These are phyloP conservation scores for Aspergillus avenaceus DNA, from an alignment of 495 filamentous ascomycete genomes.

Conservation along the genomic window DNA sequence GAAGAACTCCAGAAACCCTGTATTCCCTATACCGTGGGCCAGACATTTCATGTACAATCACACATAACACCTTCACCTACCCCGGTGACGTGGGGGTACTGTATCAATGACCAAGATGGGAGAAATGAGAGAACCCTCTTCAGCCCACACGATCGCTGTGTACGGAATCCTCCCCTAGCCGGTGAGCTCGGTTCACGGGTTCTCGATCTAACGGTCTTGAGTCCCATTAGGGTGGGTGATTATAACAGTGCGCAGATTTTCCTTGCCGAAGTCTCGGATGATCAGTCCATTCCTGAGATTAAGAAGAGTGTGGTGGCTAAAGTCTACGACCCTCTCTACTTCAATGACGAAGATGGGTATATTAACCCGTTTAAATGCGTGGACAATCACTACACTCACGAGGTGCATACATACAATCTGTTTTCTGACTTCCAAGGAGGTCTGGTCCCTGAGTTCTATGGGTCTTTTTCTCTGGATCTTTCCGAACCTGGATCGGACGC, in stretches of 20 bases:
- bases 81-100: neutral
- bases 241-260: conserved; percentile 8
- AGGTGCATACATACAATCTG: conserved; percentile 4
- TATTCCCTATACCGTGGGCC: neutral
- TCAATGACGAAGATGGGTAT: conserved; percentile 6
- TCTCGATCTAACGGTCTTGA: neutral
- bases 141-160: conserved; percentile 1
- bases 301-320: conserved; percentile 11
- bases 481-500: neutral
- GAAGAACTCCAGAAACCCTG: too few relatives aligned
- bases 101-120: neutral
- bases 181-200: neutral
- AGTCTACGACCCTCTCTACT: conserved; percentile 15
- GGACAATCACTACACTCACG: conserved; percentile 13
- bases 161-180: conserved; percentile 3
- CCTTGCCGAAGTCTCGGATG: neutral
- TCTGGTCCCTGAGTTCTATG: conserved; percentile 9
- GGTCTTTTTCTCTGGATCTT: conserved; percentile 10
- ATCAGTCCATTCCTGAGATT: neutral
- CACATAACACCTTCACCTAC: conserved; percentile 5
- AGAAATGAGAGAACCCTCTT: neutral
- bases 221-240: conserved; percentile 2
- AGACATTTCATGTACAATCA: neutral
- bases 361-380: conserved; percentile 6
- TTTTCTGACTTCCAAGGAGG: conserved; percentile 8